These are phyloP conservation scores for Trichoderma hamatum DNA, from an alignment of 2,329 filamentous ascomycete genomes.

Conservation along the genomic window DNA sequence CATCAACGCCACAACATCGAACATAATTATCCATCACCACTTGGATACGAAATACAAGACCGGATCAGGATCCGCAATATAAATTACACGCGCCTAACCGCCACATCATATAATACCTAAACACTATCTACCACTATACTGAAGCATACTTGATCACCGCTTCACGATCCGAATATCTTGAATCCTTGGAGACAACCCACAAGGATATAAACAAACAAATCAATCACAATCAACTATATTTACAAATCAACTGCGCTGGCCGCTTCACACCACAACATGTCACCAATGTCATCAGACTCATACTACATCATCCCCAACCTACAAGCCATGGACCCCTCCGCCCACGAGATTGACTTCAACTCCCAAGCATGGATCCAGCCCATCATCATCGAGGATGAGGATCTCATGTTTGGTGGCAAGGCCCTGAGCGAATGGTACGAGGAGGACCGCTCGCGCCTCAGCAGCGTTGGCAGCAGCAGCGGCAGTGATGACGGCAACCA, in stretches of 20 bases:
- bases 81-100: constrained; percentile 2
- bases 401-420: constrained; percentile 64
- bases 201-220: not conserved
- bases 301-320: constrained; percentile 38
- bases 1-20: not conserved
- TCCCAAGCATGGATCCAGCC: constrained; percentile 54
- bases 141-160: not conserved
- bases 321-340: constrained; percentile 39
- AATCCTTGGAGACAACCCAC: not conserved
- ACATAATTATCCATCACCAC: not conserved
- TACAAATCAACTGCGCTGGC: constrained; percentile 17
- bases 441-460: constrained; percentile 47
- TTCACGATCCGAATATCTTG: not conserved
- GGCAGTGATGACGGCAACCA: constrained; percentile 41
- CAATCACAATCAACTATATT: not conserved
- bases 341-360: constrained; percentile 40
- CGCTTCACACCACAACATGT: constrained; percentile 6
- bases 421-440: constrained; percentile 63
- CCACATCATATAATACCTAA: not conserved
- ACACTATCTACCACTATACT: not conserved
- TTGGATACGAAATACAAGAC: not conserved
- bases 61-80: constrained; percentile 25
- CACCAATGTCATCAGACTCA: constrained; percentile 19
- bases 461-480: constrained; percentile 41
- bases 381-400: constrained; percentile 64